phyloP scores from a whole-genome alignment of 2,329 filamentous ascomycete species.

The Aspergillus pseudotamarii region DNA sequence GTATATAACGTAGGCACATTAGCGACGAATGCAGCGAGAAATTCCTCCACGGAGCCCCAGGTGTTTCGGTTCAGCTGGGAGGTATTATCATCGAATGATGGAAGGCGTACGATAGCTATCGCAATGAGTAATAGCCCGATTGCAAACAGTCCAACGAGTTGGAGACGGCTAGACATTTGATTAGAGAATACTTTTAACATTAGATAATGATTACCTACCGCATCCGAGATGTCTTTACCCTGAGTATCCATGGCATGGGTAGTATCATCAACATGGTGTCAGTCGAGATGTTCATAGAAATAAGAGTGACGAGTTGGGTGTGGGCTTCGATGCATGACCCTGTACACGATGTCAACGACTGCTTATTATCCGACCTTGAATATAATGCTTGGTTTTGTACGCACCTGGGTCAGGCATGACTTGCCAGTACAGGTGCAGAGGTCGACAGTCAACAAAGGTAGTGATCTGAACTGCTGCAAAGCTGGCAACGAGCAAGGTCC shows the following conservation, averaged over 20 bases:
- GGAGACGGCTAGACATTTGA: constrained; percentile 1
- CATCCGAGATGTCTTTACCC: constrained; percentile 7
- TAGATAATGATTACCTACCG: neutral
- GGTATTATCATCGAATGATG: constrained; percentile 3
- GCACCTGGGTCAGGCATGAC: constrained; percentile 13
- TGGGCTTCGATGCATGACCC: constrained; percentile 10
- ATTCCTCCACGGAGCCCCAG: constrained; percentile 10
- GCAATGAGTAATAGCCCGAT: constrained; percentile 13
- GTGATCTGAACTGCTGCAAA: constrained; percentile 1
- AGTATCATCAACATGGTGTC: constrained; percentile 16
- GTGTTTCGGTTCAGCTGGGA: constrained; percentile 8
- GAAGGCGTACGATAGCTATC: constrained; percentile 13
- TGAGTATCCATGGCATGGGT: constrained; percentile 15
- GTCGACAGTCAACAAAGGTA: constrained; percentile 11
- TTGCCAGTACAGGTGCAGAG: constrained; percentile 13
- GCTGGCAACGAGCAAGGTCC: constrained; percentile 8
- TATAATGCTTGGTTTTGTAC: neutral
- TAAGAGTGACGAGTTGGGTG: constrained; percentile 5
- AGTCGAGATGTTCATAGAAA: constrained; percentile 12
- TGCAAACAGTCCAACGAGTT: constrained; percentile 14
- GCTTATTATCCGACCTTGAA: neutral
- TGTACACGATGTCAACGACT: neutral
- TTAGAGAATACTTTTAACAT: rapidly evolving
- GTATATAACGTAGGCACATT: constrained; percentile 17
- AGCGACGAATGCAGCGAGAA: constrained; percentile 14